phyloP scores from a whole-genome alignment of 768 basidiomycete species.

The Termitomyces sp. region DNA sequence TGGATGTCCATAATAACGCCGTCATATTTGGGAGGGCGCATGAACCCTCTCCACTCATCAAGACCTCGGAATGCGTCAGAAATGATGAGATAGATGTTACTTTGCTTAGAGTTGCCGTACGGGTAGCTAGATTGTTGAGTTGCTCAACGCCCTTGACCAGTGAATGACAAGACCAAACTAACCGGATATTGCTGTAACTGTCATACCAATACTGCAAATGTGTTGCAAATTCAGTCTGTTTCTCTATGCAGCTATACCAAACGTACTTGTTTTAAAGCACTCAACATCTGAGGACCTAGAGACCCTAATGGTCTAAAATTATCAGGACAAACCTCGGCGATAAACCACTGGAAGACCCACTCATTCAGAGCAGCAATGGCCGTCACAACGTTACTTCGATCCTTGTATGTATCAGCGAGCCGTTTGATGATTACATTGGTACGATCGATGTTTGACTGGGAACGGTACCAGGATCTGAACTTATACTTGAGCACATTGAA shows the following conservation, averaged over 20 bases:
- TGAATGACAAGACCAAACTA: constrained; percentile 3
- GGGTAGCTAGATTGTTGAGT: constrained; percentile 24
- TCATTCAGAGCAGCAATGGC: constrained; percentile 77
- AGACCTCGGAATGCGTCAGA: constrained; percentile 80
- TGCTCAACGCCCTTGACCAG: not conserved
- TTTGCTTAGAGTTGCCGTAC: constrained; percentile 34
- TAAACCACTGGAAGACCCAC: constrained; percentile 29
- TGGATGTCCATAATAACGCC: constrained; percentile 80
- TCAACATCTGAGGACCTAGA: constrained; percentile 43
- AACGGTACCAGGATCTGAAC: constrained; percentile 57
- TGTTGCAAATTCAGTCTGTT: constrained; percentile 3
- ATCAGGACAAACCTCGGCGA: not conserved
- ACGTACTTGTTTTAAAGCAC: constrained; percentile 37
- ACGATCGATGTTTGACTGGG: constrained; percentile 59
- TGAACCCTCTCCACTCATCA: constrained; percentile 63
- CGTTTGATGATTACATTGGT: constrained; percentile 61
- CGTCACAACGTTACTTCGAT: constrained; percentile 49
- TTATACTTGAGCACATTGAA: constrained; percentile 3
- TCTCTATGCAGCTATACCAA: not conserved
- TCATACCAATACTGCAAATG: constrained; percentile 60
- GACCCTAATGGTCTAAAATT: constrained; percentile 66
- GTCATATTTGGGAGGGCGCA: constrained; percentile 41
- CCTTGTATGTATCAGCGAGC: constrained; percentile 55
- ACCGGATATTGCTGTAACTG: constrained; percentile 74
- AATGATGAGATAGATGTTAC: constrained; percentile 62